phyloP scores from a whole-genome alignment of 805 yeast genomes.

The Ogataea chonburiensis region DNA sequence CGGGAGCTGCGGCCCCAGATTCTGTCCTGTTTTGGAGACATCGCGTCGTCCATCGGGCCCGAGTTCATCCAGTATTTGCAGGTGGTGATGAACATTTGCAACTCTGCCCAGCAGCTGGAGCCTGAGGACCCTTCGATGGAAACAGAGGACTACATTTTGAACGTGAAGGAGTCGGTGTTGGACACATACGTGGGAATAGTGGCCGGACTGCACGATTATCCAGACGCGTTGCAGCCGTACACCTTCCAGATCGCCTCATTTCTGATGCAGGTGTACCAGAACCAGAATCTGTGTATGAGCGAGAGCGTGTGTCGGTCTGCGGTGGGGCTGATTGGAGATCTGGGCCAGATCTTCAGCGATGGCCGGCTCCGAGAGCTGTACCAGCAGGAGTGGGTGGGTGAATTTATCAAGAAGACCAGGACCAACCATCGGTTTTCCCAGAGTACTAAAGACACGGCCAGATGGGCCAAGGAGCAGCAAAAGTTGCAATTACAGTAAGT shows the following conservation, averaged over 20 bases:
- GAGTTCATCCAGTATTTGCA: slow-evolving; percentile 73
- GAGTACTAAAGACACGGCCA: slow-evolving; percentile 83
- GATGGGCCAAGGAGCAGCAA: slow-evolving; percentile 94
- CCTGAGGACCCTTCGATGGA: slow-evolving; percentile 72
- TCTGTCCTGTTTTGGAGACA: slow-evolving; percentile 91
- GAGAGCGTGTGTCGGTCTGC: slow-evolving; percentile 80
- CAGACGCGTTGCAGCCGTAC: slow-evolving; percentile 63
- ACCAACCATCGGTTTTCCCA: slow-evolving; percentile 57
- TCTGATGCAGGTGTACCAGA: slow-evolving; percentile 56
- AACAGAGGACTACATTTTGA: slow-evolving; percentile 68
- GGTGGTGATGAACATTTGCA: slow-evolving; percentile 77
- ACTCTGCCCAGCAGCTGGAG: slow-evolving; percentile 57
- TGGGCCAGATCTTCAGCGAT: slow-evolving; percentile 79
- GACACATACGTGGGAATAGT: slow-evolving; percentile 96
- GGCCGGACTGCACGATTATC: slow-evolving; percentile 75
- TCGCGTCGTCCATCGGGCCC: slow-evolving; percentile 83
- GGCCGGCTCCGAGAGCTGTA: slow-evolving; percentile 71
- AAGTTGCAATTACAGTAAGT: slow-evolving; percentile 32
- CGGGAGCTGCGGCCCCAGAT: slow-evolving; percentile 85
- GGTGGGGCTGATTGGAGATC: slow-evolving; percentile 89
- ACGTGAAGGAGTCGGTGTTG: slow-evolving; percentile 81
- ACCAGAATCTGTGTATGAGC: slow-evolving; percentile 55
- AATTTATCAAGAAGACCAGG: slow-evolving; percentile 72
- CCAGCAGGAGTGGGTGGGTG: slow-evolving; percentile 74
- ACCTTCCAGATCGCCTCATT: slow-evolving; percentile 71